Evolutionary conservation across 2,329 filamentous ascomycete species (phyloP).

Genomic region (Penicillium sp.): DNA sequence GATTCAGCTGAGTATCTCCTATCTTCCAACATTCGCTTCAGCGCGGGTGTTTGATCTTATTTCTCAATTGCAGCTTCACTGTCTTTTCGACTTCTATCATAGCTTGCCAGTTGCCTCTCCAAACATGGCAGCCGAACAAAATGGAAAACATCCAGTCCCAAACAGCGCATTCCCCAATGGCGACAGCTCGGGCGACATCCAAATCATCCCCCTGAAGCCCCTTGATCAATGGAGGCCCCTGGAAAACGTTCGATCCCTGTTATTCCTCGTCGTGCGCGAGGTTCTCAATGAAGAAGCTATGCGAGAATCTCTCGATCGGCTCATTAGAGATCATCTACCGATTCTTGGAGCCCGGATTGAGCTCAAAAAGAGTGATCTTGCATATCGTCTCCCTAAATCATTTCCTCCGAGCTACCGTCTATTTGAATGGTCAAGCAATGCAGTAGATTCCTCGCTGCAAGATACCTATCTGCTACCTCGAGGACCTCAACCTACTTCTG

Average conservation of each 20-base stretch:
- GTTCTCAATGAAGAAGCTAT: neutral
- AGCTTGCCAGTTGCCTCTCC: neutral
- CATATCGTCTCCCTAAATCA: neutral
- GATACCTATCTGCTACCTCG: neutral
- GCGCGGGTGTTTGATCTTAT: neutral
- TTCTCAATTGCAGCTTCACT: neutral
- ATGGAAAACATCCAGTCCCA: neutral
- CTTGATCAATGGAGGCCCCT: neutral
- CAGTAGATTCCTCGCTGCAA: neutral
- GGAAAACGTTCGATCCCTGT: neutral
- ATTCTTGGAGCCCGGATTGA: slow-evolving; percentile 1
- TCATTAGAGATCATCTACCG: neutral
- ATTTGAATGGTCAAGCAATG: neutral
- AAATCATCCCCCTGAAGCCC: neutral
- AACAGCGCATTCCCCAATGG: neutral
- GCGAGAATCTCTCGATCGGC: neutral
- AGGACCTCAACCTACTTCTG: neutral
- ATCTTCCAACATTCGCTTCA: neutral
- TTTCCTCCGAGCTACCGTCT: neutral
- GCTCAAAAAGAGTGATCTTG: neutral
- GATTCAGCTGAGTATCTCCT: neutral
- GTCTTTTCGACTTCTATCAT: neutral
- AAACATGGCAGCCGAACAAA: neutral
- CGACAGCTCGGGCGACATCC: neutral
- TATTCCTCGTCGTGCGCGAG: slow-evolving; percentile 1